phyloP scores from a whole-genome alignment of 1,284 basidiomycete species.

The Ustilago trichophora region DNA sequence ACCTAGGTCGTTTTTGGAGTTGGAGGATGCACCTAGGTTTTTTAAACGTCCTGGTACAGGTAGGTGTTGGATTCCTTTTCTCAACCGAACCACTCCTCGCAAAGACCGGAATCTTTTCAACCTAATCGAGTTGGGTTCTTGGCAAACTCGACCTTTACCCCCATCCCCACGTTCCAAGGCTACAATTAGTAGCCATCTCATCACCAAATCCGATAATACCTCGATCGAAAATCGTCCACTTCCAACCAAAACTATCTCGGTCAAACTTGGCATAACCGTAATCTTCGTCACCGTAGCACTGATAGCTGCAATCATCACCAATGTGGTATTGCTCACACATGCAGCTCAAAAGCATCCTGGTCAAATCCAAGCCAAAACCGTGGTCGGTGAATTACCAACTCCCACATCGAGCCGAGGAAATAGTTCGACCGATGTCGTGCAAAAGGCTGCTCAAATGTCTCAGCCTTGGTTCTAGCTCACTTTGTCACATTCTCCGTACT shows the following conservation, averaged over 20 bases:
- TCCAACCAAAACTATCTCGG: background rate
- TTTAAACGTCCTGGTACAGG: conserved; percentile 1
- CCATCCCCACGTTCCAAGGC: background rate
- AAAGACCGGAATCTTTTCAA: background rate
- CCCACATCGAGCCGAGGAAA: too few relatives aligned
- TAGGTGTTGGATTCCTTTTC: background rate
- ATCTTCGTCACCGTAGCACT: background rate
- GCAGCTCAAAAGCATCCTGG: background rate
- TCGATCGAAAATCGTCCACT: conserved; percentile 30
- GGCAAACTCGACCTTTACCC: background rate
- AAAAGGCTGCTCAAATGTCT: conserved; percentile 23
- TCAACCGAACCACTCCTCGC: background rate
- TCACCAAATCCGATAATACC: background rate
- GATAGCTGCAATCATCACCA: conserved; percentile 11
- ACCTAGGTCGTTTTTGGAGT: conserved; percentile 20
- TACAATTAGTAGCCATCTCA: conserved; percentile 9
- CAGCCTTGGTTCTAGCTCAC: conserved; percentile 6
- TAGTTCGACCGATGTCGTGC: conserved; percentile 2
- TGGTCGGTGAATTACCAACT: too few relatives aligned
- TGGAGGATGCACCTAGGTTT: conserved; percentile 19
- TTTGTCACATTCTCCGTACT: too few relatives aligned
- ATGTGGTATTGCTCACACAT: conserved; percentile 13
- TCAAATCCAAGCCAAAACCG: too few relatives aligned
- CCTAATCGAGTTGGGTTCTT: background rate
- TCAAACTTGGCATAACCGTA: background rate